Evolutionary conservation across 441 rosid genomes (phyloP).

Genomic region (Croton laevigatus): DNA sequence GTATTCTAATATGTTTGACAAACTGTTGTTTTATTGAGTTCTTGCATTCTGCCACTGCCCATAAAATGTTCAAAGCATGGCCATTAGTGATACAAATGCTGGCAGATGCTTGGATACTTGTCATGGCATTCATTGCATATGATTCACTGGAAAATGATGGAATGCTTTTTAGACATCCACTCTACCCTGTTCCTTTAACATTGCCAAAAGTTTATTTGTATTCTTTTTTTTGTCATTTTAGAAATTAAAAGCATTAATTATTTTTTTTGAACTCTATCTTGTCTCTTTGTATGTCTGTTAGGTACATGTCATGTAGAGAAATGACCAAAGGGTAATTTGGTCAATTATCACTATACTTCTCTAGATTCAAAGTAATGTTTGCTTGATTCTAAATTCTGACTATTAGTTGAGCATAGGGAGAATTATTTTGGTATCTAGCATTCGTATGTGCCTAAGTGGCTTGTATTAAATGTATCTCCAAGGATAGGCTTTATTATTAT

Average conservation of each 20-base stretch:
- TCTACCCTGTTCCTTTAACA: too few species aligned
- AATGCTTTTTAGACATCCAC: not conserved
- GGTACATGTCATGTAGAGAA: too few species aligned
- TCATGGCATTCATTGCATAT: not conserved
- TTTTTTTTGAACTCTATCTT: too few species aligned
- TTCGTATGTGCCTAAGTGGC: not conserved
- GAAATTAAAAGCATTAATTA: too few species aligned
- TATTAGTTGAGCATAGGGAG: too few species aligned
- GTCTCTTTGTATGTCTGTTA: too few species aligned
- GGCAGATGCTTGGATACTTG: not conserved
- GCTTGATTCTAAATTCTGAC: too few species aligned
- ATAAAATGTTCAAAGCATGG: not conserved
- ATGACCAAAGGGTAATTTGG: too few species aligned
- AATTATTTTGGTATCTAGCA: not conserved
- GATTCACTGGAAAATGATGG: not conserved
- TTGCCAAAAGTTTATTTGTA: too few species aligned
- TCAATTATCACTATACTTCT: too few species aligned
- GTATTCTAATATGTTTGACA: conserved; percentile 28
- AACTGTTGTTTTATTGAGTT: not conserved
- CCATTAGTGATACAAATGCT: not conserved
- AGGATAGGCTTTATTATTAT: not conserved
- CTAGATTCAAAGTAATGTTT: too few species aligned
- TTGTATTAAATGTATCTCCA: not conserved
- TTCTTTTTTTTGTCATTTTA: too few species aligned
- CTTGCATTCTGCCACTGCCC: not conserved